Percentiles rank a stretch among this genome's conserved stretches.
These are phyloP conservation scores for Phaeoacremonium minimum DNA, from an alignment of 2,329 filamentous ascomycete genomes.

Conservation along the genomic window DNA sequence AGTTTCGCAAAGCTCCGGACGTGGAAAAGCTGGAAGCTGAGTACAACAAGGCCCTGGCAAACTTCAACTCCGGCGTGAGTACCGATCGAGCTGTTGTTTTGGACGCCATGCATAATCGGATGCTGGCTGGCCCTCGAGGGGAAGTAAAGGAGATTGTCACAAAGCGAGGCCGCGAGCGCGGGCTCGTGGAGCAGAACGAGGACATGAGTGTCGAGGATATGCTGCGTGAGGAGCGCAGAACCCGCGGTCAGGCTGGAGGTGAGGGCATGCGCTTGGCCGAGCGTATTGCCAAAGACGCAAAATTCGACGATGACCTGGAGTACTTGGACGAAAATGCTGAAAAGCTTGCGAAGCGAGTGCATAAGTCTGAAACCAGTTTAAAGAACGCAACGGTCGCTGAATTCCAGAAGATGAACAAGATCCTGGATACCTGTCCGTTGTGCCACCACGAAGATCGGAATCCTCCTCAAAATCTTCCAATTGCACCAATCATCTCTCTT, in stretches of 20 bases:
- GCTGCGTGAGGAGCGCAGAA: conserved; percentile 89
- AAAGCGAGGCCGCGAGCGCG: conserved; percentile 79
- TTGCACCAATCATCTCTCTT: conserved; percentile 82
- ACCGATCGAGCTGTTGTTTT: conserved; percentile 72
- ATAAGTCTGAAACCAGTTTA: conserved; percentile 83
- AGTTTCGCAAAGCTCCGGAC: conserved; percentile 73
- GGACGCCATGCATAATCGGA: conserved; percentile 82
- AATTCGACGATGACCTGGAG: conserved; percentile 88
- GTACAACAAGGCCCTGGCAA: conserved; percentile 72
- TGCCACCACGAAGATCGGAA: conserved; percentile 85
- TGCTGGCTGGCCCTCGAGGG: conserved; percentile 68
- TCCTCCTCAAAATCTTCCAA: conserved; percentile 59
- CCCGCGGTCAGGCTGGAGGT: conserved; percentile 69
- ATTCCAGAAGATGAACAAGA: conserved; percentile 83
- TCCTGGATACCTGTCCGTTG: conserved; percentile 82
- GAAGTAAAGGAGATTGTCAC: conserved; percentile 78
- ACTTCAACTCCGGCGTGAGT: conserved; percentile 42
- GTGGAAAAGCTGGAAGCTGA: conserved; percentile 73
- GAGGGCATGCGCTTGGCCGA: conserved; percentile 83
- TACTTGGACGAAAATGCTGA: conserved; percentile 97
- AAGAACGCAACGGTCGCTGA: conserved; percentile 84
- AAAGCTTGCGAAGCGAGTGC: conserved; percentile 80
- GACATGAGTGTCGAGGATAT: conserved; percentile 97
- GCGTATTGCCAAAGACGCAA: conserved; percentile 86
- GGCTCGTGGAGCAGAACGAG: conserved; percentile 82